phyloP scores from a whole-genome alignment of 441 rosid species.

The Bruguiera hainesii region DNA sequence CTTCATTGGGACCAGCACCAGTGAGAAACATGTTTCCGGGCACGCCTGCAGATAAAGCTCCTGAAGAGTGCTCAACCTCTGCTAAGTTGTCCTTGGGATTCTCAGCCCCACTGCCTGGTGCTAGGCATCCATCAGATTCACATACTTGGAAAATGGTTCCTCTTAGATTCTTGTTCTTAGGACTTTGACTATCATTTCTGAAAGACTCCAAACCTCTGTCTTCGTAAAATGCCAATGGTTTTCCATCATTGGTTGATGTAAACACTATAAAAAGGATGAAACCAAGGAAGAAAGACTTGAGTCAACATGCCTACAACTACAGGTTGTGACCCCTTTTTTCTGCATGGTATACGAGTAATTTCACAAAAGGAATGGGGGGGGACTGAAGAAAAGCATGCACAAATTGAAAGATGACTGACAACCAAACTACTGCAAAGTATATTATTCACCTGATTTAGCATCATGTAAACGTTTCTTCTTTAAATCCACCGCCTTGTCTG shows the following conservation, averaged over 20 bases:
- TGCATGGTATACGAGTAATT: not conserved
- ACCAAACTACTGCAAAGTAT: slow-evolving; percentile 11
- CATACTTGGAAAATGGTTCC: slow-evolving; percentile 36
- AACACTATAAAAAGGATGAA: slow-evolving; percentile 57
- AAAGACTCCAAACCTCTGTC: slow-evolving; percentile 53
- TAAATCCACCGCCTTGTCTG: slow-evolving; percentile 47
- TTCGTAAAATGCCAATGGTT: slow-evolving; percentile 66
- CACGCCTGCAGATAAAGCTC: slow-evolving; percentile 35
- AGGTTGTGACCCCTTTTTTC: slow-evolving; percentile 29
- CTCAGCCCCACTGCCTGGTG: slow-evolving; percentile 33
- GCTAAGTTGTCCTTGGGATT: slow-evolving; percentile 38
- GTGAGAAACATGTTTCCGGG: slow-evolving; percentile 29
- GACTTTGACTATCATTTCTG: slow-evolving; percentile 41
- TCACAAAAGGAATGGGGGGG: not conserved
- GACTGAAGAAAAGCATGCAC: not conserved
- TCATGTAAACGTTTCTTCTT: slow-evolving; percentile 37
- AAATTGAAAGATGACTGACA: not conserved
- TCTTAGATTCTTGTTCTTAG: slow-evolving; percentile 45
- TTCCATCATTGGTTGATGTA: slow-evolving; percentile 65
- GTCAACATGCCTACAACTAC: slow-evolving; percentile 40
- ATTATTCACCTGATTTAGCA: slow-evolving; percentile 57
- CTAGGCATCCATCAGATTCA: slow-evolving; percentile 32
- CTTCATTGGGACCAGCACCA: slow-evolving; percentile 40
- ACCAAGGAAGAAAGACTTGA: slow-evolving; percentile 25
- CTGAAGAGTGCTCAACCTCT: slow-evolving; percentile 38